Evolutionary conservation across 805 yeast species (phyloP), one percentile per base, ranked within the genome.

Genomic region (Lachancea lanzarotensis): DNA sequence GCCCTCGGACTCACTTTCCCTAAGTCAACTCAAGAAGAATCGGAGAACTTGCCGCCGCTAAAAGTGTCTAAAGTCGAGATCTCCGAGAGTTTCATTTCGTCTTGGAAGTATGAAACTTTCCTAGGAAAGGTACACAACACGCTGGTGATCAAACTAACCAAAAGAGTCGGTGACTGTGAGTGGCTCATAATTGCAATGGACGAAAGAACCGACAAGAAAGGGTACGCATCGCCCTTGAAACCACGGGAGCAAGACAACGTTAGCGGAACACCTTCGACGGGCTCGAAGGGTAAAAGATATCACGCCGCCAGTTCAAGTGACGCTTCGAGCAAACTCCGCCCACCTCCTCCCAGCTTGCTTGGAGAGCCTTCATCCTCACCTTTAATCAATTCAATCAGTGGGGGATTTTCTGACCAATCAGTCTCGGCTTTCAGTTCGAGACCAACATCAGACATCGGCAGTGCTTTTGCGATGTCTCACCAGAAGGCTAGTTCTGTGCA

Each of bases 61-160:
- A 57, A 67, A 41, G 59, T 67, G 12, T 67, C 69, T 2, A 67
- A 67, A 48, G 45, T 64, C 31, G 63, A 59, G n/a, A 55, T 66
- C 33, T 63, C 65, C 20, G 68, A 66, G 42, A 67, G 70, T 70
- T 65, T 67, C 37, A 63, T 67, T 38, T 64, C 66, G 35, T 61
- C 69, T 19, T 68, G 71, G 72, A 66, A 67, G 46, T 61, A 65
- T 37, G 72, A 67, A 46, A 63, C 68, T 13, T 65, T 65, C 42
- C 54, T 65, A 46, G 66, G 66, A 6, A 59, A 56, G 25, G 53
- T 67, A 37, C 62, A 61, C 17, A 63, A 62, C 43, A 66, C 70
- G 2, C 57, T 66, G 40, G 60, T 67, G 13, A 48, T 67, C 43
- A 66, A 67, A 48, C 48, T 68, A 26, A 65, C 67, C 3, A 59